These are phyloP conservation scores for Talaromyces islandicus DNA, from an alignment of 2,329 filamentous ascomycete species.

Conservation along the genomic window DNA sequence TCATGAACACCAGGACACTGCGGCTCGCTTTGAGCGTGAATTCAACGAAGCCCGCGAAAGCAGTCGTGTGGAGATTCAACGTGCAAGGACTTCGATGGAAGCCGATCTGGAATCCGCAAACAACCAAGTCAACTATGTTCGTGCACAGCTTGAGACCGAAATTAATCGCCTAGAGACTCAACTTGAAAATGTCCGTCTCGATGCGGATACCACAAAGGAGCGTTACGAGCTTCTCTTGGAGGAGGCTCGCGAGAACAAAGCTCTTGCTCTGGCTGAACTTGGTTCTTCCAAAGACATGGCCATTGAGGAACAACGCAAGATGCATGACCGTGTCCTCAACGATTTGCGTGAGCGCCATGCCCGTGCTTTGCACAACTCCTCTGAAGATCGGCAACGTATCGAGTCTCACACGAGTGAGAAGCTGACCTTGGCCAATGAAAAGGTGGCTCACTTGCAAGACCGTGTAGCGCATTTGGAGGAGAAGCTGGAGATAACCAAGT, in stretches of 20 bases:
- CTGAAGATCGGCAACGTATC: slow-evolving; percentile 74
- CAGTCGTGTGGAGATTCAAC: slow-evolving; percentile 72
- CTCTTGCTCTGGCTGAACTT: slow-evolving; percentile 51
- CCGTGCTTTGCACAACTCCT: slow-evolving; percentile 63
- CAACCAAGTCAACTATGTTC: slow-evolving; percentile 76
- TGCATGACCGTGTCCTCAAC: slow-evolving; percentile 68
- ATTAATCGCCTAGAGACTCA: slow-evolving; percentile 66
- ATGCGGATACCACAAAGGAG: slow-evolving; percentile 73
- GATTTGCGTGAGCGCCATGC: slow-evolving; percentile 71
- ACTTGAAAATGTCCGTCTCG: slow-evolving; percentile 70
- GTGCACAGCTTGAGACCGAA: slow-evolving; percentile 76
- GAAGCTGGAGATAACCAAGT: slow-evolving; percentile 81
- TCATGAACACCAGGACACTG: slow-evolving; percentile 63
- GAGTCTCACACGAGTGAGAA: slow-evolving; percentile 77
- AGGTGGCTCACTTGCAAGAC: slow-evolving; percentile 79
- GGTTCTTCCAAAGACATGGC: slow-evolving; percentile 48
- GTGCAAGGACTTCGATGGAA: slow-evolving; percentile 71
- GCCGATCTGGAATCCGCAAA: slow-evolving; percentile 77
- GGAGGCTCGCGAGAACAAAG: slow-evolving; percentile 66
- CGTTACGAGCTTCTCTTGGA: slow-evolving; percentile 80
- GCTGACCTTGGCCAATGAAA: slow-evolving; percentile 74
- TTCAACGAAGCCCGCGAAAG: slow-evolving; percentile 78
- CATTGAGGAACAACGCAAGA: slow-evolving; percentile 52
- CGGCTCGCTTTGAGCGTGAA: slow-evolving; percentile 69
- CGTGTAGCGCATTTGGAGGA: slow-evolving; percentile 80